Conservation (phyloP, 148 eudicot genomes). For the Linanthus parryae region DNA sequence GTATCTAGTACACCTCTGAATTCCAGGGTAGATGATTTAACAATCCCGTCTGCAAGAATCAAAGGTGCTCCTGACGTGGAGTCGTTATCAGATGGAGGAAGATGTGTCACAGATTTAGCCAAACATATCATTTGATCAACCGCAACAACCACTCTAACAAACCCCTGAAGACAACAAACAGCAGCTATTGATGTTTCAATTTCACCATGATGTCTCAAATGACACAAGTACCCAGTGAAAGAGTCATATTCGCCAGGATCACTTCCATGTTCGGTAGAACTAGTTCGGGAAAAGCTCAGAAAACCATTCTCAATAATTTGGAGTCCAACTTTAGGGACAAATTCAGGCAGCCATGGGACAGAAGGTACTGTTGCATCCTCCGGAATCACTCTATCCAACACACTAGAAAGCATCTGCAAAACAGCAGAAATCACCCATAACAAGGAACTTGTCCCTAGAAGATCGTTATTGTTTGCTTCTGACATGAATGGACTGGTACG, state of each 20-base stretch:
- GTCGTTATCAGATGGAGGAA: slow-evolving; percentile 11
- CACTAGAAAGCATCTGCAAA: slow-evolving; percentile 53
- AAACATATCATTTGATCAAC: slow-evolving; percentile 54
- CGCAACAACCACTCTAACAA: slow-evolving; percentile 42
- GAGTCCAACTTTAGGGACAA: slow-evolving; percentile 57
- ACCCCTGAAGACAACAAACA: slow-evolving; percentile 54
- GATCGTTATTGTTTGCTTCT: slow-evolving; percentile 16
- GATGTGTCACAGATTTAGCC: slow-evolving; percentile 22
- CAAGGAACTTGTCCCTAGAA: slow-evolving; percentile 24
- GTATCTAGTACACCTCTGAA: slow-evolving; percentile 34
- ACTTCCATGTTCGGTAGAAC: slow-evolving; percentile 13
- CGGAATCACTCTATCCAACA: slow-evolving; percentile 60
- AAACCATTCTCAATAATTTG: slow-evolving; percentile 40
- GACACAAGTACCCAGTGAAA: slow-evolving; percentile 42
- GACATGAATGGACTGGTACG: slow-evolving; percentile 28
- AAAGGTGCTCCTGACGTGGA: slow-evolving; percentile 24
- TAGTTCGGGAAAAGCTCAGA: slow-evolving; percentile 31
- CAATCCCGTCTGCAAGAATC: slow-evolving; percentile 49
- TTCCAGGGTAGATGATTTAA: slow-evolving; percentile 36
- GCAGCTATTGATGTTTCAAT: slow-evolving; percentile 58
- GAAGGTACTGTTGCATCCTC: slow-evolving; percentile 22
- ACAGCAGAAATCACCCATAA: slow-evolving; percentile 73
- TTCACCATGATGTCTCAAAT: slow-evolving; percentile 43
- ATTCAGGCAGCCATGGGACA: slow-evolving; percentile 53
- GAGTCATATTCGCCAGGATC: slow-evolving; percentile 19